Evolutionary conservation across 495 filamentous ascomycete species (phyloP).

Genomic region (Acidiella bohemica): DNA sequence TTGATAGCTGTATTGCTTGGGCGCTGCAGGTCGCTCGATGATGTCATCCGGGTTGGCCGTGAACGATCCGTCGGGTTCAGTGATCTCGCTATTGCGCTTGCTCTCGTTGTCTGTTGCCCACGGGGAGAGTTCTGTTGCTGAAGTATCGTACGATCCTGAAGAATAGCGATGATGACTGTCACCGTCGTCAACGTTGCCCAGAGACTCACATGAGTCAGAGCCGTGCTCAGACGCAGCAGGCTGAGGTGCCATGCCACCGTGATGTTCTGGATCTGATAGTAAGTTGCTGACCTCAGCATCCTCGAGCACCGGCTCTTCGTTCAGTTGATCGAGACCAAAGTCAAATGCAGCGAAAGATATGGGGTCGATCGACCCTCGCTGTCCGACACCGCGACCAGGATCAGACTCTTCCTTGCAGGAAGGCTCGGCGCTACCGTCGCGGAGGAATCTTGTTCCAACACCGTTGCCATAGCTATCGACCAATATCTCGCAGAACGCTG

Average conservation of each 20-base stretch:
- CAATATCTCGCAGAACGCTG: slow-evolving; percentile 25
- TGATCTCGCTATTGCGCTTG: slow-evolving; percentile 4
- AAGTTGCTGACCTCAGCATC: too few relatives aligned
- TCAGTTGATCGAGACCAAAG: slow-evolving; percentile 6
- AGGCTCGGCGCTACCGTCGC: too few relatives aligned
- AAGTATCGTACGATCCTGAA: slow-evolving; percentile 1
- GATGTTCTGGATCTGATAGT: neutral
- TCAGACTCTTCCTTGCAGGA: too few relatives aligned
- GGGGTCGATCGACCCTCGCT: too few relatives aligned
- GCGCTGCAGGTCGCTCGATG: neutral
- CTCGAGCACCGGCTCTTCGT: slow-evolving; percentile 11
- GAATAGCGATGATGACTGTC: slow-evolving; percentile 5
- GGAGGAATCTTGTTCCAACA: neutral
- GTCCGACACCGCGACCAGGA: too few relatives aligned
- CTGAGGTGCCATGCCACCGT: too few relatives aligned
- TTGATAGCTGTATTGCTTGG: slow-evolving; percentile 3
- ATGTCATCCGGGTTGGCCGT: too few relatives aligned
- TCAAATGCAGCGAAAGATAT: slow-evolving; percentile 5
- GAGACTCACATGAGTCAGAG: slow-evolving; percentile 1
- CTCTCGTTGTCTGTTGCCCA: slow-evolving; percentile 8
- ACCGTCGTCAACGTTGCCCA: slow-evolving; percentile 1
- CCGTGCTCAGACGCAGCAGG: neutral
- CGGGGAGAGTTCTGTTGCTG: slow-evolving; percentile 1
- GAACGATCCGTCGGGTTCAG: too few relatives aligned
- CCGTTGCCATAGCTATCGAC: slow-evolving; percentile 29